Evolutionary conservation across 805 yeast species (phyloP).

Genomic region (Kodamaea restingae): DNA sequence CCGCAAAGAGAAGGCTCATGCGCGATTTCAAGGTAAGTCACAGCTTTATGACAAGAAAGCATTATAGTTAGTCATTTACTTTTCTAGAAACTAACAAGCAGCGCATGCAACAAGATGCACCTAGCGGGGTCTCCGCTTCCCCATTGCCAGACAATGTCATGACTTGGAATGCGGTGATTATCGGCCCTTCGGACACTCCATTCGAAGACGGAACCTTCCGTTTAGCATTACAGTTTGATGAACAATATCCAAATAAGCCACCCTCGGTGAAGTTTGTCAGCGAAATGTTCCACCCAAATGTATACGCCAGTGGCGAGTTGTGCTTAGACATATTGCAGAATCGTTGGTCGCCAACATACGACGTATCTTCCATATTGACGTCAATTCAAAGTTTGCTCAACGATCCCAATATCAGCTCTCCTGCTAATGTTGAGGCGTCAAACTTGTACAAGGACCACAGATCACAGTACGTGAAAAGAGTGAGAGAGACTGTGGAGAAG

Average conservation of each 20-base stretch:
- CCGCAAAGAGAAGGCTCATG: conserved; percentile 98
- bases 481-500: conserved; percentile 89
- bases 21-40: conserved; percentile 83
- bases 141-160: conserved; percentile 96
- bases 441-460: conserved; percentile 92
- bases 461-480: conserved; percentile 85
- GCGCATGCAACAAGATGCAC: conserved; percentile 97
- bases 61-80: too few relatives aligned
- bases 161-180: conserved; percentile 96
- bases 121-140: conserved; percentile 96
- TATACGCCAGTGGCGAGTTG: conserved; percentile 90
- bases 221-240: conserved; percentile 82
- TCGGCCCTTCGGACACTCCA: conserved; percentile 97
- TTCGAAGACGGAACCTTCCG: conserved; percentile 97
- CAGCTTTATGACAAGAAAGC: background rate
- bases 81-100: conserved; percentile 21
- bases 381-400: conserved; percentile 87
- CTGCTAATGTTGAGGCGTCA: conserved; percentile 98
- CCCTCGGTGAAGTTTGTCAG: conserved; percentile 87
- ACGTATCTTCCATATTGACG: conserved; percentile 91
- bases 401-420: conserved; percentile 94
- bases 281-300: conserved; percentile 98
- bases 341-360: conserved; percentile 98
- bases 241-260: conserved; percentile 96
- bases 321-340: conserved; percentile 95